Evolutionary conservation across 306 rosid genomes (phyloP), one percentile per base, ranked within the genome.

Genomic region (Erythrophleum fordii): DNA sequence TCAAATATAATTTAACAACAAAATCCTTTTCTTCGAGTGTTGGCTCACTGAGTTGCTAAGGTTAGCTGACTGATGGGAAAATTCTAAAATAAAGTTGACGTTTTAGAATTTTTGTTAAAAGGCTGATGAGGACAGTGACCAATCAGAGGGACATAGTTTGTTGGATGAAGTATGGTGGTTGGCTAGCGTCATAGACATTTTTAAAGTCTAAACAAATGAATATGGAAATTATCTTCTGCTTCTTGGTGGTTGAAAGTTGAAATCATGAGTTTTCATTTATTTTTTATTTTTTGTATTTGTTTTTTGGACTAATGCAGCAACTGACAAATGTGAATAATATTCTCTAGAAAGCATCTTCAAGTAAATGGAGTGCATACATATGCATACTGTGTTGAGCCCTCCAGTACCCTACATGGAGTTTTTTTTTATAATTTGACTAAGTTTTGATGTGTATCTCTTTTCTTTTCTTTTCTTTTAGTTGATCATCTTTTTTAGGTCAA

Each of bases 281-380:
- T 25, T 23, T 25, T 25, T 35, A 0, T 37, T 37, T 37, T 5
- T 37, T 37, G 6, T 37, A 37, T 37, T 37, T 46, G 48, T 59
- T 16, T 26, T 29, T 60, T 18, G 44, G 11, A n/a, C 62, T 22
- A 3, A 31, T 61, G 29, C 23, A 11, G 35, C n/a, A 26, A 37
- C 20, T 41, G 7, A 6, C 28, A 44, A 41, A 41, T 58, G 34
- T 59, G 2, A 29, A 45, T 59, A 28, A 10, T 17, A 55, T 42
- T 75, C 44, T 52, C 61, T 71, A 7, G 60, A 26, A 48, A 29
- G 45, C 17, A 17, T 34, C 42, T 81, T 81, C 26, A 66, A 39
- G 23, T 44, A 17, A 41, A 4, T 60, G 25, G 39, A 28, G 29
- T 14, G n/a, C 34, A n/a, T 37, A 52, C 37, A 25, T 11, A 16